Evolutionary conservation across 1,284 basidiomycete genomes (phyloP), one percentile per base, ranked within the genome.

Genomic region (Testicularia cyperi): DNA sequence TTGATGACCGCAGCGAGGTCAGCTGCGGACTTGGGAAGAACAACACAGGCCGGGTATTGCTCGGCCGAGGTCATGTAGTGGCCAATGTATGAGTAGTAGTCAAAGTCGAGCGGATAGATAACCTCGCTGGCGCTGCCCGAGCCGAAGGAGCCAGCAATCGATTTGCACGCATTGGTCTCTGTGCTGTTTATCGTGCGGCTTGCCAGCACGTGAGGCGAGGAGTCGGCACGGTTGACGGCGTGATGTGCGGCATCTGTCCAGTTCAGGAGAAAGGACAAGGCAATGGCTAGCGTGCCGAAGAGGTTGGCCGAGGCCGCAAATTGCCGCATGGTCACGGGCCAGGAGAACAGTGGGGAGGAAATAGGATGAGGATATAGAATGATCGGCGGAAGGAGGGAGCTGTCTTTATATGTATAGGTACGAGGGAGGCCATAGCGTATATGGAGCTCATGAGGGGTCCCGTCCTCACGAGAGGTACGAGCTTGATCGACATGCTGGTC

Each of bases 1-100:
- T 64, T 65, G 44, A 69, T 54, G 8, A 48, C 51, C 7, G 40
- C 40, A 4, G 66, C 40, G 15, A 69, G 36, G 19, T 69, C 63
- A n/a, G 41, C 37, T 7, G 66, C 47, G 3, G 49, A 44, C 1
- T 49, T 53, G 1, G 66, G 66, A 6, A 52, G 28, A 20, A 51
- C 61, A 6, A 67, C 51, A 37, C 66, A 69, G 14, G 63, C 46
- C 3, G 66, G 52, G 4, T 5, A 10, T 33, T 69, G 54, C 5
- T 29, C 36, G 1, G 60, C 55, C 2, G 51, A 36, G 13, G 49
- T 25, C 51, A 68, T 65, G 43, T 57, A 68, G 49, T 63, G 54
- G 20, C 36, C 23, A 31, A 52, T 33, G 6, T 47, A 33, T 33
- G 40, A 25, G n/a, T 18, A 15, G 35, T 57, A 63, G 33, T 49